phyloP scores from a whole-genome alignment of 495 filamentous ascomycete genomes.

The Penicillium canariense region DNA sequence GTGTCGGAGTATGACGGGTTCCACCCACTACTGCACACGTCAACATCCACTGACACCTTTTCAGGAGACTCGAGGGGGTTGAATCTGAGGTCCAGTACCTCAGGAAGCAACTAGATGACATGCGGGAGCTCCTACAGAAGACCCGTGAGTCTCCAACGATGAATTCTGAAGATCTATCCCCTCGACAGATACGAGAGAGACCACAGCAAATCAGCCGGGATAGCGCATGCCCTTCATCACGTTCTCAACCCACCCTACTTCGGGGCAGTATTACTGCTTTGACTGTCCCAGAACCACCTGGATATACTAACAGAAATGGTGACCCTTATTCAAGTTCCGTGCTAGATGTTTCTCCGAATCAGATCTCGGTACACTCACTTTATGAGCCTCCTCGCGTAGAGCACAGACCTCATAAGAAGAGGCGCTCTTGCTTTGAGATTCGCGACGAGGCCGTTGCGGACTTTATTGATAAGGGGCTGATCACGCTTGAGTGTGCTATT shows the following conservation, averaged over 20 bases:
- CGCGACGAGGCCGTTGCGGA: conserved; percentile 34
- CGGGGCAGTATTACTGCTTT: not conserved
- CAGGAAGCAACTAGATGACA: conserved; percentile 28
- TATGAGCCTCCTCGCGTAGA: conserved; percentile 2
- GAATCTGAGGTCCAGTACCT: conserved; percentile 34
- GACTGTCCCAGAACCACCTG: not conserved
- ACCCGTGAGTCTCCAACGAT: not conserved
- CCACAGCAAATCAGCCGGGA: conserved; percentile 1
- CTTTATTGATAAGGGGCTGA: conserved; percentile 38
- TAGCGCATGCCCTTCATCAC: conserved; percentile 11
- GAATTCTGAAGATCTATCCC: conserved; percentile 2
- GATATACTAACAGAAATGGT: conserved; percentile 2
- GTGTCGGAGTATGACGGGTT: conserved; percentile 25
- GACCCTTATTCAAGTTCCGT: conserved; percentile 10
- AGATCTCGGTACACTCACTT: conserved; percentile 3
- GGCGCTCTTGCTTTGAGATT: conserved; percentile 38
- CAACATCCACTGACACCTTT: not conserved
- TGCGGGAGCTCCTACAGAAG: conserved; percentile 24
- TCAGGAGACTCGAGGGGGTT: conserved; percentile 33
- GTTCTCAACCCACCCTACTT: conserved; percentile 4
- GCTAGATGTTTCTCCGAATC: conserved; percentile 16
- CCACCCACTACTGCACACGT: not conserved
- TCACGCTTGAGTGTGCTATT: conserved; percentile 32
- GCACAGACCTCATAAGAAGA: conserved; percentile 21
- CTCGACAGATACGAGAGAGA: conserved; percentile 2